Percentiles rank a stretch among this genome's conserved stretches.
These are phyloP conservation scores for Barnettozyma californica DNA, from an alignment of 805 yeast genomes.

Conservation along the genomic window DNA sequence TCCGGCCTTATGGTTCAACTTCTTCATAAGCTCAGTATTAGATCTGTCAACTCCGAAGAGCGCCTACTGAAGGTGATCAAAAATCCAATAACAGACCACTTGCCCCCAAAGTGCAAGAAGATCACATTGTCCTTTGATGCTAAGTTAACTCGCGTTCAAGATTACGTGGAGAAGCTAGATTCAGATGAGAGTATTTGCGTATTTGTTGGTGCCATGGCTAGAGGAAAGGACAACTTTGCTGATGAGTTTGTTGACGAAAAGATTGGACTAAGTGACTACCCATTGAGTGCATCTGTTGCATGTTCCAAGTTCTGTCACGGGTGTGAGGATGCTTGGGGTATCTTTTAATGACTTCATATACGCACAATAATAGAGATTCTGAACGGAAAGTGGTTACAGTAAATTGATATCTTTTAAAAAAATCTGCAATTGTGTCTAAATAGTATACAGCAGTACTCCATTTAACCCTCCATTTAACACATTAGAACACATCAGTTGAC, in stretches of 20 bases:
- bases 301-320: slow-evolving; percentile 98
- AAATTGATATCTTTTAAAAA: not conserved
- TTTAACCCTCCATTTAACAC: too few relatives aligned
- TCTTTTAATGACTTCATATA: slow-evolving; percentile 27
- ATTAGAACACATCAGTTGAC: slow-evolving; percentile 3
- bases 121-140: slow-evolving; percentile 92
- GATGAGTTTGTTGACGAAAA: slow-evolving; percentile 96
- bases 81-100: slow-evolving; percentile 94
- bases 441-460: not conserved
- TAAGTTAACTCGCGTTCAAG: slow-evolving; percentile 80
- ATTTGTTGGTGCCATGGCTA: slow-evolving; percentile 98
- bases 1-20: slow-evolving; percentile 97
- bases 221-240: slow-evolving; percentile 96
- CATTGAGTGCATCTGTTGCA: slow-evolving; percentile 95
- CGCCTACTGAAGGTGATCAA: slow-evolving; percentile 89
- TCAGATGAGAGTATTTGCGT: slow-evolving; percentile 94
- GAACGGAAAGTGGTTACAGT: not conserved
- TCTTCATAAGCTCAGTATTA: slow-evolving; percentile 84
- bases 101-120: slow-evolving; percentile 93
- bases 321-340: slow-evolving; percentile 97
- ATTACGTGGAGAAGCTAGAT: slow-evolving; percentile 73
- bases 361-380: not conserved
- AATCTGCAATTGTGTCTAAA: not conserved
- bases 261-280: slow-evolving; percentile 91
- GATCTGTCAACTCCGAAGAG: slow-evolving; percentile 94